Evolutionary conservation across 352 stramenopile genomes (phyloP).

Genomic region (Phytophthora pini): DNA sequence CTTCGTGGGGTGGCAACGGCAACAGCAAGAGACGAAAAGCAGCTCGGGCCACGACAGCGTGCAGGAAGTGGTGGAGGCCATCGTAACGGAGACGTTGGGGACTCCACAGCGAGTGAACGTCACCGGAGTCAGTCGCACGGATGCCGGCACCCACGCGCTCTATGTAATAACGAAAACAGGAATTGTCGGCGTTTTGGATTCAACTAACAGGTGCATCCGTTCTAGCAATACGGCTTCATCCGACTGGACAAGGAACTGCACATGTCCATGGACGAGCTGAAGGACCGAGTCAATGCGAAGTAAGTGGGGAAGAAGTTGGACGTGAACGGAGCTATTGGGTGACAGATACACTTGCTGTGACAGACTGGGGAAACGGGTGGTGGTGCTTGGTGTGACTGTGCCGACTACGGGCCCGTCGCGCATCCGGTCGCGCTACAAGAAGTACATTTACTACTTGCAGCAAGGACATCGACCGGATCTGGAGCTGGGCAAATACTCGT

Average conservation of each 20-base stretch:
- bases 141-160: slow-evolving; percentile 85
- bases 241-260: slow-evolving; percentile 49
- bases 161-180: slow-evolving; percentile 32
- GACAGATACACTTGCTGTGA: not conserved
- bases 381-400: slow-evolving; percentile 54
- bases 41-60: slow-evolving; percentile 67
- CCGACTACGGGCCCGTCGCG: slow-evolving; percentile 47
- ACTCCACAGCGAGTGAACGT: slow-evolving; percentile 74
- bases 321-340: not conserved
- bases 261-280: slow-evolving; percentile 51
- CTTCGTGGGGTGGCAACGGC: slow-evolving; percentile 85
- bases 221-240: slow-evolving; percentile 88
- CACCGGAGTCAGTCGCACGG: slow-evolving; percentile 83
- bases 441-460: slow-evolving; percentile 92
- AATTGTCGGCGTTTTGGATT: not conserved
- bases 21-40: slow-evolving; percentile 67
- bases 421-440: slow-evolving; percentile 86
- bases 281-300: slow-evolving; percentile 62
- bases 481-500: slow-evolving; percentile 78
- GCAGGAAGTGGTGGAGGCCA: slow-evolving; percentile 80
- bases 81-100: slow-evolving; percentile 58
- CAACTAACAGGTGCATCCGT: slow-evolving; percentile 24
- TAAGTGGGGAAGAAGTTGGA: slow-evolving; percentile 19
- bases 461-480: slow-evolving; percentile 78
- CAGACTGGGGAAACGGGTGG: slow-evolving; percentile 50